A percentile compares a stretch with the other conserved stretches of the same genome.
phyloP scores from a whole-genome alignment of 148 eudicot genomes.

The Vaccinium vitisidaea region DNA sequence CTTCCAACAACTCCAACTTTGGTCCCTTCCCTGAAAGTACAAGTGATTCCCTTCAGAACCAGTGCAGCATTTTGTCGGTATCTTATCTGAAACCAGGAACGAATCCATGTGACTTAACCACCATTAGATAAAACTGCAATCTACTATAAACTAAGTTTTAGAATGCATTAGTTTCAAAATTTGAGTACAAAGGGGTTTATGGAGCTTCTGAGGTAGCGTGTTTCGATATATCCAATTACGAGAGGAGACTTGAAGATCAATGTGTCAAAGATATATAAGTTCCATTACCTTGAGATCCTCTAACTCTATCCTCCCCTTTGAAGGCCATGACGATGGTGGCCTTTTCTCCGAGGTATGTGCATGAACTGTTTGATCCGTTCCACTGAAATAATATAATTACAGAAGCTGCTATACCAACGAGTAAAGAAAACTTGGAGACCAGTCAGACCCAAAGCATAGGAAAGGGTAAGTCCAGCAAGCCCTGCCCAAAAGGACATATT shows the following conservation, averaged over 20 bases:
- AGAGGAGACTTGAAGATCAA: no score
- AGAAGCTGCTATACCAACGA: conserved; percentile 51
- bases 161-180: not conserved
- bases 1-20: conserved; percentile 68
- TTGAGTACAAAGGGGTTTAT: no score
- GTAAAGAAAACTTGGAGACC: conserved; percentile 51
- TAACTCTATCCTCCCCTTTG: conserved; percentile 46
- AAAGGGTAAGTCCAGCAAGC: conserved; percentile 73
- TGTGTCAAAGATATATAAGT: no score
- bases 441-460: conserved; percentile 60
- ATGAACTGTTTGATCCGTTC: conserved; percentile 78
- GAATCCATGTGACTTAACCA: not conserved
- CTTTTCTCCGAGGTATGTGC: conserved; percentile 51
- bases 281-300: conserved; percentile 44
- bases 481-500: conserved; percentile 31
- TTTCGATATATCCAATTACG: no score
- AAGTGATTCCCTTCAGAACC: conserved; percentile 66
- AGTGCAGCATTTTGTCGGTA: conserved; percentile 60
- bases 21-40: conserved; percentile 51
- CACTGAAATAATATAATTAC: conserved; percentile 58
- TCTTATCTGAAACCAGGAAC: conserved; percentile 37
- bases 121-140: not conserved
- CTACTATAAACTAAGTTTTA: not conserved
- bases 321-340: conserved; percentile 57
- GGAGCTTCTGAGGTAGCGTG: no score